Evolutionary conservation across 768 basidiomycete species (phyloP).

Genomic region (Antrodiella citrinella): DNA sequence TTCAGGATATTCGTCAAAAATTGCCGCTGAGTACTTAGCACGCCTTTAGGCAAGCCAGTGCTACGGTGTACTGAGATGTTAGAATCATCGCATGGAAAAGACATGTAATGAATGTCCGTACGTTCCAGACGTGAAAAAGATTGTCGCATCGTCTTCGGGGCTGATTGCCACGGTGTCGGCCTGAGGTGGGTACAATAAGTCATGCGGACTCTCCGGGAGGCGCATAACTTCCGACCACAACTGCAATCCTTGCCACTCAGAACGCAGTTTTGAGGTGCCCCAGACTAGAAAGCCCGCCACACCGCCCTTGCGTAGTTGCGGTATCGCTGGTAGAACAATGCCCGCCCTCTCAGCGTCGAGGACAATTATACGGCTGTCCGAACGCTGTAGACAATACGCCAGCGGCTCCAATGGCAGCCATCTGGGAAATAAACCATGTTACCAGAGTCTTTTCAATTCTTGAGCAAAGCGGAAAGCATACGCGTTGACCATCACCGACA

Average conservation of each 20-base stretch:
- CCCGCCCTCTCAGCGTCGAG: slow-evolving; percentile 53
- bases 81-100: not conserved
- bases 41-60: slow-evolving; percentile 55
- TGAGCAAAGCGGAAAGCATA: slow-evolving; percentile 29
- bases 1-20: slow-evolving; percentile 51
- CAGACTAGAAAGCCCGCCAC: slow-evolving; percentile 35
- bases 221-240: slow-evolving; percentile 28
- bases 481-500: slow-evolving; percentile 55
- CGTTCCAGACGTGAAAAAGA: slow-evolving; percentile 57
- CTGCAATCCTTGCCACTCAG: slow-evolving; percentile 33
- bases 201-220: slow-evolving; percentile 15
- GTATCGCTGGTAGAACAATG: slow-evolving; percentile 27
- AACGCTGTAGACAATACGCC: slow-evolving; percentile 42
- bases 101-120: slow-evolving; percentile 1
- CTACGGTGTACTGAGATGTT: not conserved
- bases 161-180: slow-evolving; percentile 25
- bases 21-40: slow-evolving; percentile 53
- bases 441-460: too few species aligned
- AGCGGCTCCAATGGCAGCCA: slow-evolving; percentile 41
- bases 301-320: slow-evolving; percentile 22
- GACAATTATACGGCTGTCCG: slow-evolving; percentile 44
- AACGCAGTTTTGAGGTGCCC: slow-evolving; percentile 28
- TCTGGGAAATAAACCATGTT: not conserved
- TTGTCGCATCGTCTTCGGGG: slow-evolving; percentile 50
- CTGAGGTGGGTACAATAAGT: slow-evolving; percentile 17